Conservation (phyloP, 2,329 filamentous ascomycete species). For the Arthroderma sp. region DNA sequence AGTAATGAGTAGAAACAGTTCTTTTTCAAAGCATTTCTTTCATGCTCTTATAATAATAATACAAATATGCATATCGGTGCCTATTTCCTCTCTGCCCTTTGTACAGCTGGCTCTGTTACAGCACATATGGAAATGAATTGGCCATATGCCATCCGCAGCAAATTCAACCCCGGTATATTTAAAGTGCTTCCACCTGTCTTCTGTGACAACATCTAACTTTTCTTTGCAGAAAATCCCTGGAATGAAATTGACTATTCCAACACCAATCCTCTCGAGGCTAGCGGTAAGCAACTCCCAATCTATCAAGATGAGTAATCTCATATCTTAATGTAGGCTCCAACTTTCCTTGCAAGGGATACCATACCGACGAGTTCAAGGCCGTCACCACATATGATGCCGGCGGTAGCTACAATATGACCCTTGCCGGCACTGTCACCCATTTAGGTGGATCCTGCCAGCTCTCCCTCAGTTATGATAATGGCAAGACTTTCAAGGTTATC, state of each 20-base stretch:
- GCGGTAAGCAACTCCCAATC: too few relatives aligned
- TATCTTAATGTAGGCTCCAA: too few relatives aligned
- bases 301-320: too few relatives aligned
- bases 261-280: constrained; percentile 1
- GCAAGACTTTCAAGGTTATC: constrained; percentile 55
- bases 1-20: too few relatives aligned
- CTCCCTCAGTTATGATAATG: constrained; percentile 60
- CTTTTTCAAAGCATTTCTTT: too few relatives aligned
- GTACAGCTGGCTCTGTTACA: constrained; percentile 8
- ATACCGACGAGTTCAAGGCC: constrained; percentile 35
- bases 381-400: constrained; percentile 52
- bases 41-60: too few relatives aligned
- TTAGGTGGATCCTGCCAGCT: constrained; percentile 65
- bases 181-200: too few relatives aligned
- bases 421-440: constrained; percentile 51
- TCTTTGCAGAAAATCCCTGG: not conserved
- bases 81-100: constrained; percentile 4
- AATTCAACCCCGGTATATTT: constrained; percentile 28
- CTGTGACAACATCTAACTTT: too few relatives aligned
- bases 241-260: constrained; percentile 3
- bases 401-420: constrained; percentile 47
- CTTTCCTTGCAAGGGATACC: constrained; percentile 65
- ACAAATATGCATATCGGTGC: constrained; percentile 7
- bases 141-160: constrained; percentile 42
- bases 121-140: constrained; percentile 45